phyloP scores from a whole-genome alignment of 139 green algal genomes.

The Volvox africanus region DNA sequence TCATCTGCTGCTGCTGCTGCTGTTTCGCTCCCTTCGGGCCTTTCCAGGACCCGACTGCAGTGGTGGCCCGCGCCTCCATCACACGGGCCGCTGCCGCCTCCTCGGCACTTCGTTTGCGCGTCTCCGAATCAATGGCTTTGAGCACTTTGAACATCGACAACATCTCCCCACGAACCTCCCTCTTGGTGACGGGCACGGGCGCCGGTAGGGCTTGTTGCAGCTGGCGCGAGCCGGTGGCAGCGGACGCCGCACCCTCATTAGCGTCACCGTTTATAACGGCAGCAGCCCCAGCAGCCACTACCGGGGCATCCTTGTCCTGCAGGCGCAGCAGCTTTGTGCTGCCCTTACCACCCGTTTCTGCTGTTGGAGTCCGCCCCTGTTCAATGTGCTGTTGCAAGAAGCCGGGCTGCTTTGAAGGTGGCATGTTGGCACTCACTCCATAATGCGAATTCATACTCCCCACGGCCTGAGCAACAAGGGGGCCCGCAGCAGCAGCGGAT shows the following conservation, averaged over 20 bases:
- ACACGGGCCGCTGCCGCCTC: neutral
- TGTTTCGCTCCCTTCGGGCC: no score
- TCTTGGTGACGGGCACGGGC: neutral
- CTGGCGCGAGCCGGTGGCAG: neutral
- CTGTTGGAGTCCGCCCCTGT: neutral
- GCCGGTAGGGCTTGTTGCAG: neutral
- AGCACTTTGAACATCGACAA: constrained; percentile 45
- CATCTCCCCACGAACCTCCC: constrained; percentile 33
- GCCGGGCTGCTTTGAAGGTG: neutral
- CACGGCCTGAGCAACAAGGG: neutral
- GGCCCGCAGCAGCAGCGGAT: neutral
- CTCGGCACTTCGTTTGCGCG: neutral
- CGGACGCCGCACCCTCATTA: neutral
- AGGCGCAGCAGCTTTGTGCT: neutral
- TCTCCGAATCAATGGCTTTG: constrained; percentile 24
- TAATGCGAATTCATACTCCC: neutral
- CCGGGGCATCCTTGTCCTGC: neutral
- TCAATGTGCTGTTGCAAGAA: neutral
- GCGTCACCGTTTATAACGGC: neutral
- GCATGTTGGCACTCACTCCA: neutral
- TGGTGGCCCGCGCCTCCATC: neutral
- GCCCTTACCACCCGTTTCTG: neutral
- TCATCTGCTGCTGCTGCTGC: no score
- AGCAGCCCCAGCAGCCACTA: neutral
- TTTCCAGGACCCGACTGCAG: no score